Evolutionary conservation across 2,329 filamentous ascomycete genomes (phyloP), one percentile per base, ranked within the genome.

Genomic region (Zelopaecilomyces penicillatus): DNA sequence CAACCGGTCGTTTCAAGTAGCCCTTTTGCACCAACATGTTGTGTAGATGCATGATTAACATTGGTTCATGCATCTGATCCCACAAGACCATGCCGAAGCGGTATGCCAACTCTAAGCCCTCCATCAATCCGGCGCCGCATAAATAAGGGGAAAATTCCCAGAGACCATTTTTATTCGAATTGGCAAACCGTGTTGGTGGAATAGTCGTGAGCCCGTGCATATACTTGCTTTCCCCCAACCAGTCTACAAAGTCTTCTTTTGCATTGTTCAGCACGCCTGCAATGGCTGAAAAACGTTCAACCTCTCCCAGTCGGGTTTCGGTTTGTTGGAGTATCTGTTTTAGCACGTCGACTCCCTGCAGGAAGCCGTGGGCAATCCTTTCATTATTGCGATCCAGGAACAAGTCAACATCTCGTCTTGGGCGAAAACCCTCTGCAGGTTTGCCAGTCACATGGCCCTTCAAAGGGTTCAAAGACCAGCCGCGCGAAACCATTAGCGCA

Each of bases 81-180:
- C 65, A 70, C 0, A 74, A 6, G 1, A 48, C 3, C 48, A 72
- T 56, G 29, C 54, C 51, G 6, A 56, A 40, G 3, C 51, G 48
- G 46, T 69, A 72, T 0, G 60, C 50, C 12, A 69, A 41, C 30
- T 70, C 64, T 0, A 76, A 59, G 2, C 56, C 66, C 49, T 75
- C 70, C 39, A 61, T 54, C 5, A 75, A 57, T 0, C 69, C 68
- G 8, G 63, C 62, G 11, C 69, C 72, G 33, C 70, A 74, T 3
- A 74, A 59, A 33, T 66, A 74, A 0, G 71, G 73, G 3, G 68
- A 75, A 44, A 69, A 71, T 12, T 69, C 64, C 64, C 66, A 74
- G 1, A 75, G 56, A 0, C 69, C 70, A 39, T 74, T 72, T 1
- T 61, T 5, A 46, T 68, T 62, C 2, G 59, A 60, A 10, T 56